Base-by-base conservation (phyloP, 352 stramenopile genomes). In the Globisporangium cylindrosporum region DNA sequence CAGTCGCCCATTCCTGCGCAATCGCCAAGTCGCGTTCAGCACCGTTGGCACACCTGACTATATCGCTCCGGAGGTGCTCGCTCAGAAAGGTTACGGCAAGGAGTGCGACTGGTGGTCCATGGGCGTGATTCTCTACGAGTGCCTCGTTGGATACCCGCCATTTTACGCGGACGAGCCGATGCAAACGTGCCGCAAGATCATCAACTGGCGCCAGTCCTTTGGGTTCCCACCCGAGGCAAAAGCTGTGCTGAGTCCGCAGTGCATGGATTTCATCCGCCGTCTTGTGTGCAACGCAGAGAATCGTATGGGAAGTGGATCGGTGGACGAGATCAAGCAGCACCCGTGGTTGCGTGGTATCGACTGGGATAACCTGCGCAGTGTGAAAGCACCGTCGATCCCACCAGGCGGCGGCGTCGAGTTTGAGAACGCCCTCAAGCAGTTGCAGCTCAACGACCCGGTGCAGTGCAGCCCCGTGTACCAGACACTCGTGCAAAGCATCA, bases 71-170 rank as follows among this genome's bases (percentile, higher is more conserved):
- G 97, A 99, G 73, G 97, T 99, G 57, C 84, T 99, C 43, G 85
- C 89, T 27, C 81, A 96, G 72, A 89, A 92, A 60, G 88, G 88
- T 1, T 89, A 91, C 70, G 82, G 69, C 77, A 93, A 75, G 79
- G 96, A 84, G 65, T 98, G 97, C 59, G 97, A 99, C 87, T 99
- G 97, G 97, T 99, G 97, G 97, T 97, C 84, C 59, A 81, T 99
- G 54, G 97, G 97, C 18, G 97, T 99, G 22, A 99, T 99, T 72
- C 97, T 99, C 81, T 99, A 98, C 75, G 97, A 99, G 77, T 99
- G 96, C 75, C 77, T 99, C 27, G 92, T 99, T 9, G 97, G 97
- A 7, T 99, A 98, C 78, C 98, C 97, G 22, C 97, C 97, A 14
- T 99, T 99, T 71, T 99, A 99, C 74, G 95, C 96, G 1, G 95